These are phyloP conservation scores for Phaeosphaeria sp. DNA, from an alignment of 2,329 filamentous ascomycete species.

Conservation along the genomic window DNA sequence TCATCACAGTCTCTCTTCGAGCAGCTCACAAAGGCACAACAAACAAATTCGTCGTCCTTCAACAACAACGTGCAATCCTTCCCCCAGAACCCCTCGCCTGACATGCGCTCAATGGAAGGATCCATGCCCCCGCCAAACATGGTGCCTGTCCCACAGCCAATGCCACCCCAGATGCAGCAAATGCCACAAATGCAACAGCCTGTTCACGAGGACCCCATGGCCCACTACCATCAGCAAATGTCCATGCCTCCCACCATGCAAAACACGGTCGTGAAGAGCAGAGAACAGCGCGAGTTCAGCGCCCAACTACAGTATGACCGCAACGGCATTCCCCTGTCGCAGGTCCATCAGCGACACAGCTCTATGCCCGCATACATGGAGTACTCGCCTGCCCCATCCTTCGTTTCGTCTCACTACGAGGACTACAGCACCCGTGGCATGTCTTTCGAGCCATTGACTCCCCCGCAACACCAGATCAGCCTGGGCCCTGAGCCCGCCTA, in stretches of 20 bases:
- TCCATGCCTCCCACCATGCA: slow-evolving; percentile 74
- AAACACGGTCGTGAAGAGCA: slow-evolving; percentile 76
- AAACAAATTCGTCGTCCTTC: slow-evolving; percentile 98
- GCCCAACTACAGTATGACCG: slow-evolving; percentile 84
- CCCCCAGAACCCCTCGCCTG: slow-evolving; percentile 84
- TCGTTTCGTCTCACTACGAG: slow-evolving; percentile 97
- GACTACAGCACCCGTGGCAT: slow-evolving; percentile 97
- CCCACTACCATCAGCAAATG: slow-evolving; percentile 77
- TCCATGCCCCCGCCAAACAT: slow-evolving; percentile 92
- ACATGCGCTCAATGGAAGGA: slow-evolving; percentile 82
- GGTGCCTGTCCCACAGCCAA: slow-evolving; percentile 60
- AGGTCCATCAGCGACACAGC: slow-evolving; percentile 87
- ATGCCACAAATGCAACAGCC: slow-evolving; percentile 55
- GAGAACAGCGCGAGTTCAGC: slow-evolving; percentile 84
- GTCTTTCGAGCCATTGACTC: slow-evolving; percentile 95
- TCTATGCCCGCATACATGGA: slow-evolving; percentile 99
- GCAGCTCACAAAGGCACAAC: slow-evolving; percentile 98
- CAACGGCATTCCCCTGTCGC: slow-evolving; percentile 82
- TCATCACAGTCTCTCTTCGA: slow-evolving; percentile 98
- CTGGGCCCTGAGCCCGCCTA: slow-evolving; percentile 90
- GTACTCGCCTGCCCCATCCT: slow-evolving; percentile 96
- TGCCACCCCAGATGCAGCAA: slow-evolving; percentile 27
- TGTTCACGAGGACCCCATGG: slow-evolving; percentile 70
- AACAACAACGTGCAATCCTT: slow-evolving; percentile 70
- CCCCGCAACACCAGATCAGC: slow-evolving; percentile 84